These are phyloP conservation scores for Cryphonectria naterciae DNA, from an alignment of 2,329 filamentous ascomycete species.

Conservation along the genomic window DNA sequence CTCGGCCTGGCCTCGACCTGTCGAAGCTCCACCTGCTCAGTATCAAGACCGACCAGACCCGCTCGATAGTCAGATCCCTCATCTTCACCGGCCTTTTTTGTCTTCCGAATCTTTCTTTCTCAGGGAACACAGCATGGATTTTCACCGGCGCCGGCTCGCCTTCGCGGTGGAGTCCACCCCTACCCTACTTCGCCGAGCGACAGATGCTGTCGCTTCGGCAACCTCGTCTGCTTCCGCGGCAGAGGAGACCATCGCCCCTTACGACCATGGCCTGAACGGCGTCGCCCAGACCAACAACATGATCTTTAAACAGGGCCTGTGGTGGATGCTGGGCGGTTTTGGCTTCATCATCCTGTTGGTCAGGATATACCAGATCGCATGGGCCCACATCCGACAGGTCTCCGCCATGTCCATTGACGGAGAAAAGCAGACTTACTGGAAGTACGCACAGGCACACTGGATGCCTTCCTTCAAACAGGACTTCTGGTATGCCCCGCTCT, in stretches of 20 bases:
- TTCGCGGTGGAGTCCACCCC: constrained; percentile 30
- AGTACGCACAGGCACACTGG: constrained; percentile 59
- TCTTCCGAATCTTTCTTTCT: neutral
- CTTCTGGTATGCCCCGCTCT: constrained; percentile 65
- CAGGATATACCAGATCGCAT: constrained; percentile 57
- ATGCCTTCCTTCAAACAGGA: constrained; percentile 67
- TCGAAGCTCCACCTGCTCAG: neutral
- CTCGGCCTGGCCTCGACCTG: constrained; percentile 9
- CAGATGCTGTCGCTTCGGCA: constrained; percentile 17
- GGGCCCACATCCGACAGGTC: constrained; percentile 62
- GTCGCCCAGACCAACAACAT: constrained; percentile 64
- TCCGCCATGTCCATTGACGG: constrained; percentile 59
- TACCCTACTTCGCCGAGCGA: constrained; percentile 16
- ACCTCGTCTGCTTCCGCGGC: constrained; percentile 37
- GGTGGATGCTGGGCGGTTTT: constrained; percentile 63
- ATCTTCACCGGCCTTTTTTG: neutral
- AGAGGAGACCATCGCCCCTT: constrained; percentile 58
- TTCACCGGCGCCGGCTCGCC: constrained; percentile 37
- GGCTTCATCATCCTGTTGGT: constrained; percentile 57
- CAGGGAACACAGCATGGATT: constrained; percentile 37
- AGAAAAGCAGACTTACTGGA: constrained; percentile 63
- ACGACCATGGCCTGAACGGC: constrained; percentile 59
- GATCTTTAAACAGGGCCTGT: constrained; percentile 60
- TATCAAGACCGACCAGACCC: neutral
- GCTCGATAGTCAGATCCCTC: neutral